A percentile compares a stretch with the other conserved stretches of the same genome.
Evolutionary conservation across 106 monocot species (phyloP).

Genomic region (Narthecium ossifragum): DNA sequence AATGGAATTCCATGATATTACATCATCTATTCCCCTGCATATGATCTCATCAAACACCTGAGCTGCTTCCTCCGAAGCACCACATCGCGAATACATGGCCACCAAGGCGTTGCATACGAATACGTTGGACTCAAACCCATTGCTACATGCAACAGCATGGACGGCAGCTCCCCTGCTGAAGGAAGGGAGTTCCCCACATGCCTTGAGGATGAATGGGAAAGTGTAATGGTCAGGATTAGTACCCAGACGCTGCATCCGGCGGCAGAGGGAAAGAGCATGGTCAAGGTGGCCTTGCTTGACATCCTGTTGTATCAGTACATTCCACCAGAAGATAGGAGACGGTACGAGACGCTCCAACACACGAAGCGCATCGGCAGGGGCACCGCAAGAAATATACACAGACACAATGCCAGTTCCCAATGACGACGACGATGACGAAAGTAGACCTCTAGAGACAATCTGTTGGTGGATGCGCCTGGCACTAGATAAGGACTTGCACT

Average conservation of each 20-base stretch:
- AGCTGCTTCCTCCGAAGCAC: constrained; percentile 36
- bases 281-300: constrained; percentile 33
- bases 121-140: constrained; percentile 63
- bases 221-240: constrained; percentile 57
- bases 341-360: constrained; percentile 39
- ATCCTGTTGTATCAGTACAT: constrained; percentile 40
- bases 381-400: constrained; percentile 33
- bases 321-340: constrained; percentile 53
- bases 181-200: constrained; percentile 56
- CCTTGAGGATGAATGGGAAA: constrained; percentile 72
- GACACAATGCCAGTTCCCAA: constrained; percentile 25
- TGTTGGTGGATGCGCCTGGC: constrained; percentile 46
- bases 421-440: constrained; percentile 7
- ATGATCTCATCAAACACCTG: constrained; percentile 58
- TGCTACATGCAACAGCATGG: constrained; percentile 44
- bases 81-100: constrained; percentile 64
- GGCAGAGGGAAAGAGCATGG: constrained; percentile 33
- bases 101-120: constrained; percentile 78
- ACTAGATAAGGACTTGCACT: constrained; percentile 38
- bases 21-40: constrained; percentile 50
- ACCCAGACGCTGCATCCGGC: constrained; percentile 35
- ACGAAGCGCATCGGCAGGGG: constrained; percentile 25
- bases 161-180: constrained; percentile 32
- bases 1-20: constrained; percentile 85
- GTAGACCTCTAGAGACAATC: constrained; percentile 31